Evolutionary conservation across 2,329 filamentous ascomycete species (phyloP).

Genomic region (Fusarium nodosum): DNA sequence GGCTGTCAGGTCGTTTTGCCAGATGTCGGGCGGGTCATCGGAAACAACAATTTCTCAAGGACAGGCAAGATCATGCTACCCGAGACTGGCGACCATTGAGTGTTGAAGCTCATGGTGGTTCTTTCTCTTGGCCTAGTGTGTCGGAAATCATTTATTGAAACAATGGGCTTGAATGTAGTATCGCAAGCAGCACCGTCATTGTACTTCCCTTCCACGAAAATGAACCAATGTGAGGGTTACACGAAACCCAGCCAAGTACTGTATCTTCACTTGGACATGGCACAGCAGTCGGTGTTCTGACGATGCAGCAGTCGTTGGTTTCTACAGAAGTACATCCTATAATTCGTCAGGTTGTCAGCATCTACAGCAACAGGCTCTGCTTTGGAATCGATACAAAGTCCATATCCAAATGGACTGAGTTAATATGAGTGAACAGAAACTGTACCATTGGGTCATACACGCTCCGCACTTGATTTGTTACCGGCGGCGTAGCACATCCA

Average conservation of each 20-base stretch:
- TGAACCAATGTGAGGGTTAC: constrained; percentile 37
- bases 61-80: constrained; percentile 37
- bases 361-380: neutral
- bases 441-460: neutral
- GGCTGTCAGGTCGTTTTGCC: constrained; percentile 37
- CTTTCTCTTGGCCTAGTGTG: constrained; percentile 9
- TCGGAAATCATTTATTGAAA: constrained; percentile 35
- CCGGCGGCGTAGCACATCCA: constrained; percentile 31
- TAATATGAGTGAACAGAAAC: neutral
- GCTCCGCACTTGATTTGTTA: constrained; percentile 30
- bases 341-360: neutral
- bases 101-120: constrained; percentile 23
- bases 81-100: constrained; percentile 35
- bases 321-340: neutral
- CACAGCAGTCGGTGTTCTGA: neutral
- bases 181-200: constrained; percentile 34
- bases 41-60: constrained; percentile 42
- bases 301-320: constrained; percentile 5
- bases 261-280: neutral
- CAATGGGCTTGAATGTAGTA: constrained; percentile 25
- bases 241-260: constrained; percentile 16
- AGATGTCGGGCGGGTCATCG: constrained; percentile 44
- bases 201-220: constrained; percentile 35
- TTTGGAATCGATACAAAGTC: neutral
- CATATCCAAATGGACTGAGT: constrained; percentile 1